A percentile compares a stretch with the other conserved stretches of the same genome.
These are phyloP conservation scores for Penicillium bialowiezense DNA, from an alignment of 495 filamentous ascomycete genomes.

Conservation along the genomic window DNA sequence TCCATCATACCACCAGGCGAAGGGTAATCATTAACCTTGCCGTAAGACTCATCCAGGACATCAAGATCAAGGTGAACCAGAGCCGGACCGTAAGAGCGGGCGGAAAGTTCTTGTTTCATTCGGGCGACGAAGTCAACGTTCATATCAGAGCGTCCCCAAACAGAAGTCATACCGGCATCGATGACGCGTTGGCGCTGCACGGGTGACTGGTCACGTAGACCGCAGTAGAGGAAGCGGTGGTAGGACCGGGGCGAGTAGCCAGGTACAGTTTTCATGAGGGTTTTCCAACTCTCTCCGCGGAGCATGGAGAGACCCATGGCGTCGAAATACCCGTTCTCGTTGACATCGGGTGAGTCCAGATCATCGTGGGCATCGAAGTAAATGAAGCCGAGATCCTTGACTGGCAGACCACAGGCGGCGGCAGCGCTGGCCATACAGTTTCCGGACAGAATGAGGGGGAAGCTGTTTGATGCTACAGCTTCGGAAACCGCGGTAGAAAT, in stretches of 20 bases:
- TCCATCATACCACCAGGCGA: slow-evolving; percentile 21
- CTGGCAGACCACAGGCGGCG: slow-evolving; percentile 19
- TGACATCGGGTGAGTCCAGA: slow-evolving; percentile 26
- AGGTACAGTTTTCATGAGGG: slow-evolving; percentile 19
- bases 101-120: slow-evolving; percentile 6
- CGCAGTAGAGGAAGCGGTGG: slow-evolving; percentile 21
- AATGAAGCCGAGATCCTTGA: slow-evolving; percentile 17
- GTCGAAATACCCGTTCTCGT: slow-evolving; percentile 26
- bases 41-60: slow-evolving; percentile 20
- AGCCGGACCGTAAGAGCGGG: slow-evolving; percentile 9
- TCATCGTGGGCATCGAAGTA: slow-evolving; percentile 29
- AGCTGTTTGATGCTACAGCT: slow-evolving; percentile 10
- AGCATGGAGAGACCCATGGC: slow-evolving; percentile 28
- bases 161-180: slow-evolving; percentile 17
- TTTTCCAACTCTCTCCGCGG: slow-evolving; percentile 27
- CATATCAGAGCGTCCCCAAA: slow-evolving; percentile 15
- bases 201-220: slow-evolving; percentile 18
- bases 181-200: slow-evolving; percentile 18
- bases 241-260: slow-evolving; percentile 16
- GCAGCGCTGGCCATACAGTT: slow-evolving; percentile 24
- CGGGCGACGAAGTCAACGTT: slow-evolving; percentile 17
- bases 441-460: slow-evolving; percentile 23
- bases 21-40: slow-evolving; percentile 28
- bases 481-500: slow-evolving; percentile 17
- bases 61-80: slow-evolving; percentile 27